Base-by-base conservation (phyloP, 176 grass and related monocot genomes). In the Elaeis guineensis region DNA sequence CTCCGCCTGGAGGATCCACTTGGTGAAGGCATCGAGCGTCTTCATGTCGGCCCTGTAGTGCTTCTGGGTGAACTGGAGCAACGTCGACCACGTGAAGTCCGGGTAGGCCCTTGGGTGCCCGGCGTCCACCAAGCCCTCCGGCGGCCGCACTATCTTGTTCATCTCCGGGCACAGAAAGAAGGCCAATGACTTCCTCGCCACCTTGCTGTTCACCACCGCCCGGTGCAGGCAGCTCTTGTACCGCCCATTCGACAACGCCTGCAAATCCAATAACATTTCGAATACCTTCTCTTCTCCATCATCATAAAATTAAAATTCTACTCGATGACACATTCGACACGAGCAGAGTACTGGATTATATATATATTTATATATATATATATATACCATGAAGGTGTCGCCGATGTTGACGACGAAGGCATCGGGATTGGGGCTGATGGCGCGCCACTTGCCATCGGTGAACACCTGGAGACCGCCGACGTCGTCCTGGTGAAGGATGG, bases 401-500 rank as follows among this genome's bases (percentile, higher is more conserved):
- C 87, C 88, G 51, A 92, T 86, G 70, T 98, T 92, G 28, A 89
- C 86, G 1, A 98, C 87, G 18, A 98, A 74, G 22, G 92, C 75
- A 50, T 66, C 71, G 3, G 77, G 3, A 14, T 24, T 67, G 0
- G 85, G 85, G 0, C 67, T 17, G 73, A 89, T 77, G 51, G 80
- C 69, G 2, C 35, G 81, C 94, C 79, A 97, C 0, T 58, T 61
- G 0, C 72, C 80, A 2, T 56, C 87, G 17, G 61, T 49, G 70
- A 85, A 85, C 4, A 89, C 94, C 83, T 98, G 84, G 2, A 98
- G 84, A 0, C 94, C 94, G 0, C 68, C 76, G 7, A 98, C 88
- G 59, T 93, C 49, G 75, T 98, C 94, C 80, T 98, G 88, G 82
- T 93, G 82, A 57, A 98, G 84, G 82, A 98, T 92, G 77, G 94